Evolutionary conservation across 257 asterid genomes (phyloP).

Genomic region (Solanum appendiculatum): DNA sequence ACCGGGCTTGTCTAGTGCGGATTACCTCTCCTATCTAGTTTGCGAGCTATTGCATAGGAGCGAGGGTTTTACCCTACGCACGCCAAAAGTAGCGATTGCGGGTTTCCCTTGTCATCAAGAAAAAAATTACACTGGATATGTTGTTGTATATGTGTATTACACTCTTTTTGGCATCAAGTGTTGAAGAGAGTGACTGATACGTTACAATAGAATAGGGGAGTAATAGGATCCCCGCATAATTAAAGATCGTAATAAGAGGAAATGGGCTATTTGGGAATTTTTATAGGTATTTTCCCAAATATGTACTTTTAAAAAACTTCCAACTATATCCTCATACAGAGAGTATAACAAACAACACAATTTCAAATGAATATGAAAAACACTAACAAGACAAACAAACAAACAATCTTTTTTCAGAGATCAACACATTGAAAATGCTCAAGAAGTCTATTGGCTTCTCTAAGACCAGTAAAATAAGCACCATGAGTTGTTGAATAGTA

Average conservation of each 20-base stretch:
- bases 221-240: not conserved
- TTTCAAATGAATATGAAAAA: not conserved
- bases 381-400: not conserved
- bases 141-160: not conserved
- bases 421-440: constrained; percentile 45
- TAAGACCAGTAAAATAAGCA: constrained; percentile 77
- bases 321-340: not conserved
- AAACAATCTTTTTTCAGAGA: constrained; percentile 3
- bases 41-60: not conserved
- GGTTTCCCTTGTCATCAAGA: not conserved
- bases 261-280: not conserved
- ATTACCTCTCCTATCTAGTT: accelerated
- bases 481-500: constrained; percentile 96
- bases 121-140: not conserved
- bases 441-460: constrained; percentile 91
- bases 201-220: not conserved
- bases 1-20: not conserved
- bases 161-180: not conserved
- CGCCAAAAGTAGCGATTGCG: not conserved
- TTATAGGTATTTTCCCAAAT: not conserved
- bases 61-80: accelerated
- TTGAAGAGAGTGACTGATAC: not conserved
- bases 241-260: not conserved
- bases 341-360: not conserved
- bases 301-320: not conserved